phyloP scores from a whole-genome alignment of 352 stramenopile species.

The Saprolegnia parasitica region DNA sequence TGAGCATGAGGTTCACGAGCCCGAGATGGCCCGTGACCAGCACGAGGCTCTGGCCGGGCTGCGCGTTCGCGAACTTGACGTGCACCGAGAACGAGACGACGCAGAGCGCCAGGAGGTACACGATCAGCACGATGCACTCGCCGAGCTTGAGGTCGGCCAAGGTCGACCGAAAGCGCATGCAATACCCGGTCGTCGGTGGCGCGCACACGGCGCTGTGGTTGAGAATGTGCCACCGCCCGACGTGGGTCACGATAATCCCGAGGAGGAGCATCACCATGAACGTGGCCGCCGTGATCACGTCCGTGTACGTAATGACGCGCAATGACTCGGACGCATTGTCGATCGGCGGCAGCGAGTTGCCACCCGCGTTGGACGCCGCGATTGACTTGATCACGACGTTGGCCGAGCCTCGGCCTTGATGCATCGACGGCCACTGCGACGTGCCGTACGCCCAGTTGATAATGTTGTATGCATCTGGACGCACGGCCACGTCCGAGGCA shows the following conservation, averaged over 20 bases:
- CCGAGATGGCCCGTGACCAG: constrained; percentile 48
- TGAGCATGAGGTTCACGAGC: constrained; percentile 34
- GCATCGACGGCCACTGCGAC: constrained; percentile 2
- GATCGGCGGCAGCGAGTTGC: constrained; percentile 4
- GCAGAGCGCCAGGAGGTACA: not conserved
- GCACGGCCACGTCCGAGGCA: constrained; percentile 1
- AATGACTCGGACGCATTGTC: not conserved
- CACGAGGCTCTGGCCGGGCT: not conserved
- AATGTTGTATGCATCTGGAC: not conserved
- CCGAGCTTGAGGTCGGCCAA: constrained; percentile 14
- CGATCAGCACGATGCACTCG: constrained; percentile 10
- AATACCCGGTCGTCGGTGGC: not conserved
- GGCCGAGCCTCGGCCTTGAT: constrained; percentile 1
- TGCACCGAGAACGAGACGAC: not conserved
- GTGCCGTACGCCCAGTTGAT: constrained; percentile 7
- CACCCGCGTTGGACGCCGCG: not conserved
- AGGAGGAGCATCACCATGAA: constrained; percentile 6
- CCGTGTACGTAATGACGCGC: constrained; percentile 5
- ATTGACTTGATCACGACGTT: not conserved
- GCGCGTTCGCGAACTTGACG: not conserved
- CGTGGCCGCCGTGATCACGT: not conserved
- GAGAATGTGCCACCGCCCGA: not conserved
- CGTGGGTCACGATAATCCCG: not conserved
- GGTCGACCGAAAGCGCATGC: not conserved
- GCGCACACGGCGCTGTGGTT: not conserved